Base-by-base conservation (phyloP, 768 basidiomycete species). In the Lentinula edodes region DNA sequence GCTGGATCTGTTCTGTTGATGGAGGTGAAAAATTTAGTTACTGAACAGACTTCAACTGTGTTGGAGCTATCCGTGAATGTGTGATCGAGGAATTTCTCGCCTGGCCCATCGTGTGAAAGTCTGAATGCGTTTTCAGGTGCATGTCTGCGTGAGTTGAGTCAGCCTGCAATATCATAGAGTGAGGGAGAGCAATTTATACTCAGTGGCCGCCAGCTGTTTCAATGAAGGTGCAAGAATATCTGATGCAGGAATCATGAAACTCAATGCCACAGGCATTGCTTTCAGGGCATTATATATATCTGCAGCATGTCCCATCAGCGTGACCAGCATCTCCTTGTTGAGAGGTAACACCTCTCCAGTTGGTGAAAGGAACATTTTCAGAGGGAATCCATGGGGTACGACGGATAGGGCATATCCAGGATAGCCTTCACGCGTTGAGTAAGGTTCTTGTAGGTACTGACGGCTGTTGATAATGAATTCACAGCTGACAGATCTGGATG, bases 1-100 rank as follows among this genome's bases (percentile, higher is more conserved):
- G 66, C 71, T 20, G 72, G 71, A 45, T 71, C 65, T 2, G 56
- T 58, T 50, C 65, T 61, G 53, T 72, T 72, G 42, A 72, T 3
- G 2, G 67, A 63, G 6, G 66, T 64, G 55, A 71, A 67, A 60
- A 65, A 68, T 12, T 67, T 65, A 1, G n/a, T 36, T 32, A 72
- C 38, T 15, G 16, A 50, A 28, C 71, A 51, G 7, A 63, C 42
- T 8, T 56, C n/a, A 23, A 23, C 23, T 3, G 43, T 18, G 3
- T 65, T 67, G 13, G 34, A 45, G 16, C 38, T n/a, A 20, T 61
- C 52, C 12, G 55, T 28, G 52, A 60, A 63, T 6, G 60, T 46
- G 5, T 10, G 51, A 35, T 62, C 53, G 9, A 71, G 61, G 36
- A 60, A 61, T 16, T 50, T 60, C 35, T 67, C 66, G 2, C 67